Base-by-base conservation (phyloP, 805 yeast species). In the Starmerella ratchasimensis region DNA sequence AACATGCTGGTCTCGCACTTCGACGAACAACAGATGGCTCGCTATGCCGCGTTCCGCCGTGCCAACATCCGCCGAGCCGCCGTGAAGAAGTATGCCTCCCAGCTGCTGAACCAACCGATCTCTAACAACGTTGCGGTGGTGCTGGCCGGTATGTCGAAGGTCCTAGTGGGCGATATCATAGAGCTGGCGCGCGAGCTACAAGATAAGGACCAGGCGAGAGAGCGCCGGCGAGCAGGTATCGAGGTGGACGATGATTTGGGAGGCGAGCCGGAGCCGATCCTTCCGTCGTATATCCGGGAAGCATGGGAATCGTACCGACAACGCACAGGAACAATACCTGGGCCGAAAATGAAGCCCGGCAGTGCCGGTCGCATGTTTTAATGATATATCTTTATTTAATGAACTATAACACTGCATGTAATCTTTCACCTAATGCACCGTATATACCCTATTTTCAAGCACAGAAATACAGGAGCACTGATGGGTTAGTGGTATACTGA, bases 151-250 rank as follows among this genome's bases (percentile, higher is more conserved):
- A 69, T 83, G 38, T 80, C 93, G 2, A 86, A 86, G 54, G 80
- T 82, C 49, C 76, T 81, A 54, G 69, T 84, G n/a, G 94, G 94
- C 10, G 96, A 86, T 49, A 69, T 86, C 14, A 78, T 86, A 10
- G 93, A 86, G 44, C 66, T 72, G 50, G 93, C 94, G 0, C 67
- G 76, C 44, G 78, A 73, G 36, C 72, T 80, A 1, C 86, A 81
- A 52, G 63, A 68, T 38, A 63, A 64, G 23, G 59, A 61, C 30
- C 21, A 18, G 25, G 38, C 23, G 4, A 6, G 16, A 13, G 38
- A 36, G 25, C 28, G 41, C n/a, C 20, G 11, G 18, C 20, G 15
- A 16, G 31, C 24, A 5, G 34, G 29, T 15, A 9, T 24, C 8
- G 25, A 18, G 10, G 34, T 39, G 4, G 34, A 26, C 2, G 41